Evolutionary conservation across 805 yeast genomes (phyloP), one percentile per base, ranked within the genome.

Genomic region (Teunomyces barrocoloradensis): DNA sequence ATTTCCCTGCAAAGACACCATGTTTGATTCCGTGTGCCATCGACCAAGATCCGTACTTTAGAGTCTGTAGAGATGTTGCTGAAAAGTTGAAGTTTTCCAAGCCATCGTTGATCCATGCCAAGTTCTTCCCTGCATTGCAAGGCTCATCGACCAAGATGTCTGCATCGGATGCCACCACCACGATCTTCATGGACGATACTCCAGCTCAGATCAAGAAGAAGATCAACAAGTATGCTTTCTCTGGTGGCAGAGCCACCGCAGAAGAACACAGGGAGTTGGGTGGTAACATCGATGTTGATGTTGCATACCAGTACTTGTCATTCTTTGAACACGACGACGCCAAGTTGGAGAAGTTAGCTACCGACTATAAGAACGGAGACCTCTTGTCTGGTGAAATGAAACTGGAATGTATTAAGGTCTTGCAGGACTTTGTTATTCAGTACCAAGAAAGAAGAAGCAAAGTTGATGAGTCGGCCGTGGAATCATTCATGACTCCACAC

Each of bases 1-100:
- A 89, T 5, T 71, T 85, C 59, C 89, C 95, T 40, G 75, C 84
- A 42, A 94, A 91, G 73, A 89, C 97, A 0, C 98, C 97, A 52
- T 89, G 96, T 69, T 76, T 94, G 67, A 94, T 94, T 67, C 99
- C 99, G 34, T 94, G 99, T 78, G 99, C 99, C 42, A 94, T 94
- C 65, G 99, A 94, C 66, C 99, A 92, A 75, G 99, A 94, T 68
- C 98, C 99, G 27, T 94, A 94, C 69, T 94, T 94, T 76, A 81
- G 99, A 70, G 95, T 94, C 18, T 89, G 96, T 69, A 81, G 99
- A 71, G 99, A 94, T 66, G 99, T 94, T 55, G 97, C 99, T 9
- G 90, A 84, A 61, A 94, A 92, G 69, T 79, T 94, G 65, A 87
- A 85, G 68, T 95, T 79, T 65, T 74, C 90, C 52, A 94, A 94